These are phyloP conservation scores for Tagetes erecta DNA, from an alignment of 129 eudicot genomes.

Conservation along the genomic window DNA sequence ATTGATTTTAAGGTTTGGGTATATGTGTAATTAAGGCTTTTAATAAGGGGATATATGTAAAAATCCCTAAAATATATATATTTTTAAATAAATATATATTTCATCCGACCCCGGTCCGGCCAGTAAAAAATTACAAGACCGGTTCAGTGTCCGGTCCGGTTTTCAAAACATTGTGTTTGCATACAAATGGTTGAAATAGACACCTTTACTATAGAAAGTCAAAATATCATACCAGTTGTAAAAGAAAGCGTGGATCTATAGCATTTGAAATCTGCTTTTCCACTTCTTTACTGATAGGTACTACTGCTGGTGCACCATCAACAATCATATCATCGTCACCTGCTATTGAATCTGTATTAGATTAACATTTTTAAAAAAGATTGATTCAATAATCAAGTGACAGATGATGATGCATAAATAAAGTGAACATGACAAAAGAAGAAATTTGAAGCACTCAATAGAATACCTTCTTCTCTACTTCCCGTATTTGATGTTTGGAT, in stretches of 20 bases:
- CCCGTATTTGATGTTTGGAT: conserved; percentile 52
- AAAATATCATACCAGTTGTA: conserved; percentile 64
- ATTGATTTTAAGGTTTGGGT: too few relatives aligned
- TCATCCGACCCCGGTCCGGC: too few relatives aligned
- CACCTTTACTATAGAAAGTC: not conserved
- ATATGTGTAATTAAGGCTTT: too few relatives aligned
- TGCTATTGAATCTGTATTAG: conserved; percentile 40
- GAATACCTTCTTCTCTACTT: conserved; percentile 56
- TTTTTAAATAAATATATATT: too few relatives aligned
- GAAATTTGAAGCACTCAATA: not conserved
- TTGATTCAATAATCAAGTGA: not conserved
- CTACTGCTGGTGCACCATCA: conserved; percentile 46
- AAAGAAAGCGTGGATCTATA: conserved; percentile 83
- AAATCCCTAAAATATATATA: too few relatives aligned
- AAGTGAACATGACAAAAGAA: not conserved
- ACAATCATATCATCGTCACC: conserved; percentile 79
- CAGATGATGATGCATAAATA: conserved; percentile 6
- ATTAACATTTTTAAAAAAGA: conserved; percentile 21
- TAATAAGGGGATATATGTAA: too few relatives aligned
- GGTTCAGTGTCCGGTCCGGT: too few relatives aligned
- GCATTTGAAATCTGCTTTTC: conserved; percentile 76
- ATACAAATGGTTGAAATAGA: conserved; percentile 3
- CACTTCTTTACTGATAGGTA: conserved; percentile 57
- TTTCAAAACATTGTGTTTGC: too few relatives aligned
- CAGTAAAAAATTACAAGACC: too few relatives aligned